Percentiles rank a stretch among this genome's conserved stretches.
Evolutionary conservation across 2,329 filamentous ascomycete species (phyloP).

Genomic region (Xylaria sp.): DNA sequence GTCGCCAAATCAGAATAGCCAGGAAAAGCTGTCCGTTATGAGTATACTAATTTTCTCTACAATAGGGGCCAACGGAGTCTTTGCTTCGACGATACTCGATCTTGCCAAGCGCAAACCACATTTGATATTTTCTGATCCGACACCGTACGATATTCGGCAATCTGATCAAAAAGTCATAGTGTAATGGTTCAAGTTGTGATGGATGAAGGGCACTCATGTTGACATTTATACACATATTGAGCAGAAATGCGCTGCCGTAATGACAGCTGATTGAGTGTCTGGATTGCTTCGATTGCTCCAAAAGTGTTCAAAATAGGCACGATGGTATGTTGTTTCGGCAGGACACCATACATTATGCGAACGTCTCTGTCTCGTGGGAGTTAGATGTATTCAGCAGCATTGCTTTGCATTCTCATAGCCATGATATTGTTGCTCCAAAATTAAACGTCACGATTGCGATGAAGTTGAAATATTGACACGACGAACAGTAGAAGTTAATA

Average conservation of each 20-base stretch:
- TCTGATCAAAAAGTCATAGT: background rate
- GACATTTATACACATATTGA: no score
- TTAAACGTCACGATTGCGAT: background rate
- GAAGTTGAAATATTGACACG: background rate
- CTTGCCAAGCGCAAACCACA: conserved; percentile 84
- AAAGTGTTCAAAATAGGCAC: no score
- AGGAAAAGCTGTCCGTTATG: background rate
- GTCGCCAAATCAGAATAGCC: conserved; percentile 18
- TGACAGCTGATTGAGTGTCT: no score
- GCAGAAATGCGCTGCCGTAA: background rate
- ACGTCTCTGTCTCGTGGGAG: no score
- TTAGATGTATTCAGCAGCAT: no score
- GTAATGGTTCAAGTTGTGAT: background rate
- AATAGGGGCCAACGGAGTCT: conserved; percentile 85
- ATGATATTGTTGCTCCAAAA: no score
- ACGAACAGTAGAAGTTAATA: background rate
- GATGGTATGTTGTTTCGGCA: no score
- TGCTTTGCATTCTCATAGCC: no score
- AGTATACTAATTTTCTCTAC: conserved; percentile 13
- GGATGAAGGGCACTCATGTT: conserved; percentile 1
- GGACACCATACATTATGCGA: no score
- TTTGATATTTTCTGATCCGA: conserved; percentile 68
- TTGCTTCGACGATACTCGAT: conserved; percentile 86
- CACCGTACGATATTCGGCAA: conserved; percentile 47
- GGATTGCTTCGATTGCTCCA: no score